These are phyloP conservation scores for Penicillium arizonense DNA, from an alignment of 495 filamentous ascomycete species.

Conservation along the genomic window DNA sequence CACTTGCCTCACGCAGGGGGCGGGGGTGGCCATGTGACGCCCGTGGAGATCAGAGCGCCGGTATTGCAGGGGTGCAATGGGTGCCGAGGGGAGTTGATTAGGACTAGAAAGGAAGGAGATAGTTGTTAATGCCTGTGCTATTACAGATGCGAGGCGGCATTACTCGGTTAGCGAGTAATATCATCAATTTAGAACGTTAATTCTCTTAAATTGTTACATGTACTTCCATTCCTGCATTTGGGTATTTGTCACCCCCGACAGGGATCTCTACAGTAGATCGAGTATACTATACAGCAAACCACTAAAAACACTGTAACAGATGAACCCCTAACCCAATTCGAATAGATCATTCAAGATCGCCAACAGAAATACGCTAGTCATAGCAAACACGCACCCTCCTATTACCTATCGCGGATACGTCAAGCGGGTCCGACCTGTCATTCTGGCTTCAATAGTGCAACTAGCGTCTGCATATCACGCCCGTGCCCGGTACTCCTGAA, in stretches of 20 bases:
- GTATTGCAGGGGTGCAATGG: background rate
- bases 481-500: background rate
- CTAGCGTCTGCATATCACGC: background rate
- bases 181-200: too few relatives aligned
- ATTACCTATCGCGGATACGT: background rate
- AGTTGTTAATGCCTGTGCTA: background rate
- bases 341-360: background rate
- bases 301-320: too few relatives aligned
- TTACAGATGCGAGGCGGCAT: too few relatives aligned
- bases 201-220: too few relatives aligned
- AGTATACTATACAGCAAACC: background rate
- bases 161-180: too few relatives aligned
- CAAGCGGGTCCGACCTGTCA: background rate
- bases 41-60: slow-evolving; percentile 1
- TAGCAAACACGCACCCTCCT: background rate
- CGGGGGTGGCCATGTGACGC: background rate
- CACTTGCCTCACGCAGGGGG: background rate
- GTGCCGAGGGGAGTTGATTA: background rate
- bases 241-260: background rate
- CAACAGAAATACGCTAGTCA: background rate
- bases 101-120: background rate
- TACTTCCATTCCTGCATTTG: background rate
- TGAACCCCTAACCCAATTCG: too few relatives aligned
- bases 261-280: background rate
- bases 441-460: background rate